Evolutionary conservation across 2,329 filamentous ascomycete species (phyloP).

Genomic region (Ophiostoma tasmaniense): DNA sequence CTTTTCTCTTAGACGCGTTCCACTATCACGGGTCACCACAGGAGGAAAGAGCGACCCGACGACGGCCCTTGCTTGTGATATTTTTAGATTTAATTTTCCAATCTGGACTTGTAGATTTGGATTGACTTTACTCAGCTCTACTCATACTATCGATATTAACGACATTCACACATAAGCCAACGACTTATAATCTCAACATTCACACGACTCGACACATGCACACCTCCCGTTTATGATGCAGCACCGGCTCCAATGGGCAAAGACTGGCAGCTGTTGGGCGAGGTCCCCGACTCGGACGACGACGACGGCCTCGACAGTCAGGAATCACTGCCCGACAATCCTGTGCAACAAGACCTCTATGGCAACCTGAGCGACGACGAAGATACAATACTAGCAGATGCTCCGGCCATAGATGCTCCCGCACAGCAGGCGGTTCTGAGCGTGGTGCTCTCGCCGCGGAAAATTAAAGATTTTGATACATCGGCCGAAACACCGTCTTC

Average conservation of each 20-base stretch:
- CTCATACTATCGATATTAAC: no score
- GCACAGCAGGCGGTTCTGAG: neutral
- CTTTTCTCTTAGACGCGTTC: conserved; percentile 14
- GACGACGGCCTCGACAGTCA: conserved; percentile 33
- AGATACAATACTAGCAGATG: neutral
- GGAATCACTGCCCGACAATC: conserved; percentile 9
- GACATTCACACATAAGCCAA: no score
- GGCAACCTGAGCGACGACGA: neutral
- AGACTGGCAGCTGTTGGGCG: conserved; percentile 37
- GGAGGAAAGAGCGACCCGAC: conserved; percentile 6
- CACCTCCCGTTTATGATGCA: conserved; percentile 24
- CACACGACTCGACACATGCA: neutral
- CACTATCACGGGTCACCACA: neutral
- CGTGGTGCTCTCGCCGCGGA: neutral
- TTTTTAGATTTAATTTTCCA: neutral
- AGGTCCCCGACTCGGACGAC: conserved; percentile 38
- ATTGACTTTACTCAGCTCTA: neutral
- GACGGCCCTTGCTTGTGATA: neutral
- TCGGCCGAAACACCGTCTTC: neutral
- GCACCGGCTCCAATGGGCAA: conserved; percentile 29
- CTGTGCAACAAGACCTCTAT: neutral
- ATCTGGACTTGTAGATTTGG: neutral
- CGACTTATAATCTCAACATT: neutral
- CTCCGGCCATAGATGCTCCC: neutral
- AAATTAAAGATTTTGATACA: neutral